Conservation (phyloP, 1,139 yeast species). For the Blastobotrys apis region DNA sequence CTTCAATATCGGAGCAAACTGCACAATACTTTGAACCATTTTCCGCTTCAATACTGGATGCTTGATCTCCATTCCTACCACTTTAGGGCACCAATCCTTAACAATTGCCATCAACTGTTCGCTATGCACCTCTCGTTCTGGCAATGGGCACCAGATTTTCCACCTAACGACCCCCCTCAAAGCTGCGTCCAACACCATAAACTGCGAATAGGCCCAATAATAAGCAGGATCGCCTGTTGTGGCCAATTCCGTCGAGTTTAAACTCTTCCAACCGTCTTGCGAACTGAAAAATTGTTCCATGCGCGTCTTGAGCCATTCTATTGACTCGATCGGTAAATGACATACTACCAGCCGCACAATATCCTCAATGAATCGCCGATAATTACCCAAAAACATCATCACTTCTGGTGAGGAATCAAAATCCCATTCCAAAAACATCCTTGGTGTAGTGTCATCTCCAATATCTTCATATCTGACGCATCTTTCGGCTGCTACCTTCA, state of each 20-base stretch:
- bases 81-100: constrained; percentile 70
- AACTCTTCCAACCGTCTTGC: constrained; percentile 62
- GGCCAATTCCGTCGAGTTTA: constrained; percentile 51
- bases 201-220: constrained; percentile 74
- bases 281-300: constrained; percentile 71
- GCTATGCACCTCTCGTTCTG: constrained; percentile 58
- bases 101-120: constrained; percentile 57
- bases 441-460: constrained; percentile 60
- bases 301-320: constrained; percentile 75
- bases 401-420: constrained; percentile 86
- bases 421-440: constrained; percentile 68
- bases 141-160: constrained; percentile 79
- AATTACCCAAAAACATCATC: constrained; percentile 70
- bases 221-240: constrained; percentile 64
- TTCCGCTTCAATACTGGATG: constrained; percentile 81
- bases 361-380: constrained; percentile 82
- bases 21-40: constrained; percentile 90
- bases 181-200: constrained; percentile 83
- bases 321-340: constrained; percentile 75
- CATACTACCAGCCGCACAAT: constrained; percentile 85
- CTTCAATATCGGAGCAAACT: constrained; percentile 87
- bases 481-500: constrained; percentile 76
- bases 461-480: constrained; percentile 68
- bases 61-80: constrained; percentile 67
- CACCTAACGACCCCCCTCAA: constrained; percentile 93